A percentile compares a stretch with the other conserved stretches of the same genome.
Evolutionary conservation across 2,329 filamentous ascomycete species (phyloP).

Genomic region (Xylariaceae sp.): DNA sequence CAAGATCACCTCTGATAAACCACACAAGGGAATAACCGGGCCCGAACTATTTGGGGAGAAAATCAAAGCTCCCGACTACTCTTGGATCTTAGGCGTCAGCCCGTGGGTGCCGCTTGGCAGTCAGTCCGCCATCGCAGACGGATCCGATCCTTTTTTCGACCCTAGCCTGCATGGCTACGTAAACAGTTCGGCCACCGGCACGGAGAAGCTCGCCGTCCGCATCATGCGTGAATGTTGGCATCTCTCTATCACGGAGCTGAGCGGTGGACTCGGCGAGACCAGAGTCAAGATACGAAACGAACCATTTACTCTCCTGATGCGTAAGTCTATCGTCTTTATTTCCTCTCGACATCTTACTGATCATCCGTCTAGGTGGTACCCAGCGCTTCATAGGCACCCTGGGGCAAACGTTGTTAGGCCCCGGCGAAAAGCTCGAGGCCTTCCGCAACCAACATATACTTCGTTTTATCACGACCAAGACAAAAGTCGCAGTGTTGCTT

Average conservation of each 20-base stretch:
- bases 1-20: too few relatives aligned
- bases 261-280: slow-evolving; percentile 46
- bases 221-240: slow-evolving; percentile 55
- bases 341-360: slow-evolving; percentile 10
- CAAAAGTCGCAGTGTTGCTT: slow-evolving; percentile 41
- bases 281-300: slow-evolving; percentile 43
- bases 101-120: slow-evolving; percentile 46
- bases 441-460: slow-evolving; percentile 34
- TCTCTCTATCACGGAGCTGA: slow-evolving; percentile 50
- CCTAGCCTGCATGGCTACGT: slow-evolving; percentile 36
- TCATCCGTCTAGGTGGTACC: slow-evolving; percentile 36
- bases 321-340: slow-evolving; percentile 39
- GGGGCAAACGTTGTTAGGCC: slow-evolving; percentile 34
- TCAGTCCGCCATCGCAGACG: slow-evolving; percentile 12
- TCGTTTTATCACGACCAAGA: slow-evolving; percentile 41
- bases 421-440: slow-evolving; percentile 44
- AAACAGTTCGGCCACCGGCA: slow-evolving; percentile 35
- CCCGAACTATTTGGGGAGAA: slow-evolving; percentile 1
- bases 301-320: slow-evolving; percentile 49
- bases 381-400: slow-evolving; percentile 41
- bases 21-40: background rate
- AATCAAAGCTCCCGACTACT: slow-evolving; percentile 8
- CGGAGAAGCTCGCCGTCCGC: slow-evolving; percentile 45
- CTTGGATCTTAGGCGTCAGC: slow-evolving; percentile 47
- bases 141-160: slow-evolving; percentile 19